Base-by-base conservation (phyloP, 495 filamentous ascomycete species). In the Talaromyces borbonicus region DNA sequence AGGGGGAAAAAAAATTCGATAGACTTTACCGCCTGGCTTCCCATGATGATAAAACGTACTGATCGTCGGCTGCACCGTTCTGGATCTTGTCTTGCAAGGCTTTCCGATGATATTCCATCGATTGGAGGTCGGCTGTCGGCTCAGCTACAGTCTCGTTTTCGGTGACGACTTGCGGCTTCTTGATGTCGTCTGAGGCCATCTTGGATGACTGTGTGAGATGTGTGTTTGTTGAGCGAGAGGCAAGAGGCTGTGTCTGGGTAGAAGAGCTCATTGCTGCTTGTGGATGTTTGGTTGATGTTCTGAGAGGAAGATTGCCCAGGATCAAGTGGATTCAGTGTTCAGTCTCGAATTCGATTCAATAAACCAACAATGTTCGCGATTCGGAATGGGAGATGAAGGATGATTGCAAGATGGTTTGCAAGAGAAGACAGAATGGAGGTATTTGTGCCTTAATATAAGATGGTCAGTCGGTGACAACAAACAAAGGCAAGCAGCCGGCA, bases 61-160 rank as follows among this genome's bases (percentile, higher is more conserved):
- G 76, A 33, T 77, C 78, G 35, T 77, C 78, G 52, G 78, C 65
- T 14, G 9, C 38, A 41, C 35, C 35, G 26, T 51, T 59, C 24
- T 83, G 78, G 43, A 90, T 65, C 65, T 83, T 84, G 26, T 71
- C 78, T 63, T 88, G 79, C 47, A 93, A 59, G 14, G 82, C 67
- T 63, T 89, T 80, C 31, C 86, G 80, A 61, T 90, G 86, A 54
- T 88, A 81, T 44, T 90, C 87, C 74, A 93, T 80, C 15, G 66
- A 68, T 27, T 61, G 61, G 15, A 64, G 48, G 41, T 59, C 58
- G 18, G 53, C 8, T 16, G n/a, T n/a, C n/a, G n/a, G n/a, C n/a
- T 38, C 16, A 20, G 35, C 12, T 4, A 20, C 16, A 4, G 18
- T 16, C 7, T 38, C 22, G 49, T 9, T 11, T 26, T 61, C 54